Base-by-base conservation (phyloP, 2,329 filamentous ascomycete genomes). In the Pseudogymnoascus sp. region DNA sequence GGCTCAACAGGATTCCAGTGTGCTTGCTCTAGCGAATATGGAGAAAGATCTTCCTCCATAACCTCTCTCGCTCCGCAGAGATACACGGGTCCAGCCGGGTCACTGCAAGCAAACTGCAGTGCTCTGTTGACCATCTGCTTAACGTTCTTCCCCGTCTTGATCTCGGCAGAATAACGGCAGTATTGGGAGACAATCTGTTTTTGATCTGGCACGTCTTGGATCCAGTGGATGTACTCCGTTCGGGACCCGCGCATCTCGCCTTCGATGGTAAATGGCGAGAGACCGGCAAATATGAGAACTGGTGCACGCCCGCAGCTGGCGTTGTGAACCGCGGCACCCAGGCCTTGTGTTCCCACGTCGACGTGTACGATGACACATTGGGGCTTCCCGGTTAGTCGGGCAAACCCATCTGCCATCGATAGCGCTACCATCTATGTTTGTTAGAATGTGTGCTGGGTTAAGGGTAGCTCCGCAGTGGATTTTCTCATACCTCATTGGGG, bases 181-280 rank as follows among this genome's bases (percentile, higher is more conserved):
- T 90, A 91, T 71, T 90, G 87, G 0, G 80, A 76, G 6, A 91
- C 81, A 58, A 91, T 90, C 67, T 84, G 80, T 70, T 87, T 88
- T 72, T 91, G 88, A 67, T 91, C 87, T 0, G 85, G 87, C 2
- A 89, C 85, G 72, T 91, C 87, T 69, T 91, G 88, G 31, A 90
- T 87, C 87, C 87, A 91, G 69, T 91, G 87, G 67, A 90, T 90
- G 69, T 89, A 90, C 72, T 91, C 88, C 0, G 87, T 90, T 62
- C 88, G 76, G 1, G 82, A 85, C 1, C 88, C 88, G 5, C 84
- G 78, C 73, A 86, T 82, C 72, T 90, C 87, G 5, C 88, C 88
- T 67, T 90, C 86, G 60, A 87, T 82, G 0, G 88, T 90, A 70
- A 82, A 88, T 0, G 88, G 88, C 9, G 83, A 87, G n/a, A 90